Evolutionary conservation across 805 yeast genomes (phyloP).

Genomic region (Suhomyces xylopsoci): DNA sequence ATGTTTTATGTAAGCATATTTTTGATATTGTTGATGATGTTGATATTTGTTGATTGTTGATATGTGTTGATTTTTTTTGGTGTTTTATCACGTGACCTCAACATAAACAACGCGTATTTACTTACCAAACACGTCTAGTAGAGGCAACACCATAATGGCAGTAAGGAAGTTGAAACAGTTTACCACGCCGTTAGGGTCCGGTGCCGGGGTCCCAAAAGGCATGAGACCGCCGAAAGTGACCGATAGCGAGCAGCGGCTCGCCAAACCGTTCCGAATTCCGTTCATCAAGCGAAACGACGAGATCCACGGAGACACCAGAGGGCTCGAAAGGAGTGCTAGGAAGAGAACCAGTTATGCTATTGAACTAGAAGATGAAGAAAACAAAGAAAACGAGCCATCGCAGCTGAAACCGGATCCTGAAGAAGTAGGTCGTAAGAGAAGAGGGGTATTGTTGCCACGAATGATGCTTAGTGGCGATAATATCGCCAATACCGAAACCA

Average conservation of each 20-base stretch:
- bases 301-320: background rate
- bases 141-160: conserved; percentile 12
- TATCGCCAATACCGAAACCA: conserved; percentile 32
- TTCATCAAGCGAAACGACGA: conserved; percentile 26
- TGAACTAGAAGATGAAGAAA: conserved; percentile 15
- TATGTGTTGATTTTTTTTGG: too few species aligned
- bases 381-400: background rate
- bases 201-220: conserved; percentile 61
- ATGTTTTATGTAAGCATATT: too few species aligned
- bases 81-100: background rate
- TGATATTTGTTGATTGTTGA: too few species aligned
- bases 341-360: conserved; percentile 34
- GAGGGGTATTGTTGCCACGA: conserved; percentile 61
- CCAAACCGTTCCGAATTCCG: conserved; percentile 71
- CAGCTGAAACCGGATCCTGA: conserved; percentile 10
- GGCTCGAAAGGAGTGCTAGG: conserved; percentile 18
- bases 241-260: conserved; percentile 50
- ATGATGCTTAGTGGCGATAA: conserved; percentile 43
- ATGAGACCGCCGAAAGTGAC: conserved; percentile 52
- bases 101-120: background rate
- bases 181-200: conserved; percentile 58
- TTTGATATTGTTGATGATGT: too few species aligned
- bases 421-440: conserved; percentile 27
- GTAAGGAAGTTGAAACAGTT: conserved; percentile 32
- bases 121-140: background rate